Base-by-base conservation (phyloP, 805 yeast genomes). In the Kregervanrija fluxuum region DNA sequence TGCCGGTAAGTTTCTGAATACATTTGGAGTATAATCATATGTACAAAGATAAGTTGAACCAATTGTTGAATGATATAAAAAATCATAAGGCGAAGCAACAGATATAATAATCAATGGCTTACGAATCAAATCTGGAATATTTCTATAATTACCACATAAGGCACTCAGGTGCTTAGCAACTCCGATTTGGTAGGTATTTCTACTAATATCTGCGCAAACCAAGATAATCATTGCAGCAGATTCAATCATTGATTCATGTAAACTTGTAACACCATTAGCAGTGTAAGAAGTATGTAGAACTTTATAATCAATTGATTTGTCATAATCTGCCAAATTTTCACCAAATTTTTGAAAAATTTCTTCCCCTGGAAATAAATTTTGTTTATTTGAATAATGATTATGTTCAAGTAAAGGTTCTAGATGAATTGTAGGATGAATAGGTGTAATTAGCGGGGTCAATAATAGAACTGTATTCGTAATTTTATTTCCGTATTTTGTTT, bases 141-240 rank as follows among this genome's bases (percentile, higher is more conserved):
- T 51, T 35, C 42, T 48, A 28, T 47, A 49, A 1, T 74, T 75
- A 11, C 78, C 75, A 57, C 84, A 78, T 12, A 77, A 62, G 14
- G 75, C 67, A 3, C 77, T 66, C 8, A 79, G 73, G 48, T 76
- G 78, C 51, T 79, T 79, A 16, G 80, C 77, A 30, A 79, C 71
- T 6, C 80, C 80, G 30, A 77, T 73, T 59, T 79, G 84, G 53
- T 75, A 77, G 74, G 77, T 72, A 55, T 79, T 77, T 46, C 82
- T 61, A 30, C 74, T 63, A 10, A 82, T 80, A 50, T 78, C 82
- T 4, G 82, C 37, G 9, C 82, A 74, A 31, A 78, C 64, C 10
- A 74, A 67, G 13, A 74, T 68, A n/a, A 74, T 74, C 8, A 75
- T 71, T 44, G 73, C 72, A 6, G 79, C 67, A 40, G 68, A 64